Conservation (phyloP, 148 eudicot genomes). For the Spergularia bocconei region DNA sequence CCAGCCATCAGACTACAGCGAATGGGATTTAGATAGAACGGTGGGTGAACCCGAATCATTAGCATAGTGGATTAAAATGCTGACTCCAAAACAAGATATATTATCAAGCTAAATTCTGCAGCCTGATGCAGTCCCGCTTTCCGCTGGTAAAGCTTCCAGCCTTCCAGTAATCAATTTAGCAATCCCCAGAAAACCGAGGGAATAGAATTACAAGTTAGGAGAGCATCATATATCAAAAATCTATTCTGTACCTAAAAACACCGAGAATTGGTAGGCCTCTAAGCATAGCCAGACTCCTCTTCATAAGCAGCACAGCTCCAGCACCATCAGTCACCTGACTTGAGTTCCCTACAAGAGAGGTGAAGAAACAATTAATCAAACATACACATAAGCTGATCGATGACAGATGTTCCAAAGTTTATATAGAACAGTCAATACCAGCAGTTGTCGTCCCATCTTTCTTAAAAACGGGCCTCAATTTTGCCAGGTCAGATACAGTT, state of each 20-base stretch:
- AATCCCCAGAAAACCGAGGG: neutral
- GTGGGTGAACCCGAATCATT: no score
- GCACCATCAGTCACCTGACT: slow-evolving; percentile 99
- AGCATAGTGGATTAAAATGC: no score
- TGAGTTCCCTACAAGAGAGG: slow-evolving; percentile 65
- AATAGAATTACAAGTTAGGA: neutral
- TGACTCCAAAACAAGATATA: no score
- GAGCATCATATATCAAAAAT: neutral
- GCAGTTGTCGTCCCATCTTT: slow-evolving; percentile 94
- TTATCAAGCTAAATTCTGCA: neutral
- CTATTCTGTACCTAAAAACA: slow-evolving; percentile 63
- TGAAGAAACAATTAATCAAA: neutral
- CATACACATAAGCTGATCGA: neutral
- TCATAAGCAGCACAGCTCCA: slow-evolving; percentile 98
- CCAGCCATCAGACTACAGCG: no score
- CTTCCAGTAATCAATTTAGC: neutral
- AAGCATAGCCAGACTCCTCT: slow-evolving; percentile 78
- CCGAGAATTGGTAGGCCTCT: slow-evolving; percentile 94
- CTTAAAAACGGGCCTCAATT: slow-evolving; percentile 87
- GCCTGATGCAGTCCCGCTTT: neutral
- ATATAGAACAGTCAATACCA: slow-evolving; percentile 40
- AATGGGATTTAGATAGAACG: no score
- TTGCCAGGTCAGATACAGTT: slow-evolving; percentile 57
- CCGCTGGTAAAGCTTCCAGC: neutral
- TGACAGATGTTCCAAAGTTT: neutral